Percentiles rank a stretch among this genome's conserved stretches.
These are phyloP conservation scores for Magnaporthiopsis rhizophila DNA, from an alignment of 2,329 filamentous ascomycete genomes.

Conservation along the genomic window DNA sequence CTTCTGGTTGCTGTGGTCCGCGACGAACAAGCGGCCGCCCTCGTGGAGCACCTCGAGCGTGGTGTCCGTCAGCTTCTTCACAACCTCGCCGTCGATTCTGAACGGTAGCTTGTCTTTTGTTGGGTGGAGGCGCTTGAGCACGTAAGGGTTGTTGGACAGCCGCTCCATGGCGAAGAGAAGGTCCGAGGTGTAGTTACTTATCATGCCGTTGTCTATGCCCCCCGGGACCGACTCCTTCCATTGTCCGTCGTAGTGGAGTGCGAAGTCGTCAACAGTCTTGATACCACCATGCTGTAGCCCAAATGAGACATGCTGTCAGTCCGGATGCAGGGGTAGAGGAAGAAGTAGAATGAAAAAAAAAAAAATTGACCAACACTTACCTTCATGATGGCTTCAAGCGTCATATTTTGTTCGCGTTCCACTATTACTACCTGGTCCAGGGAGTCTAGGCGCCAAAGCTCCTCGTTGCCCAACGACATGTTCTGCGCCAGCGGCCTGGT, in stretches of 20 bases:
- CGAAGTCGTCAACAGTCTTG: conserved; percentile 28
- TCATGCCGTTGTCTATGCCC: conserved; percentile 26
- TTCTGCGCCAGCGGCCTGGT: neutral
- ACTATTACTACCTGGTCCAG: neutral
- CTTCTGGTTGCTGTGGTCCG: conserved; percentile 30
- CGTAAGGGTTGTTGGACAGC: conserved; percentile 32
- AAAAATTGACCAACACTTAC: neutral
- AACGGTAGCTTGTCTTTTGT: conserved; percentile 27
- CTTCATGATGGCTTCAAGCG: neutral
- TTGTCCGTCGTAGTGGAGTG: conserved; percentile 31
- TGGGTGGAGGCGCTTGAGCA: conserved; percentile 25
- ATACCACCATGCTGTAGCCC: conserved; percentile 19
- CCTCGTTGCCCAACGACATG: neutral
- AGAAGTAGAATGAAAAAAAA: no score
- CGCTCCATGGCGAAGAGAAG: conserved; percentile 40
- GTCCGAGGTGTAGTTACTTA: conserved; percentile 37
- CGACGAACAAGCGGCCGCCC: conserved; percentile 32
- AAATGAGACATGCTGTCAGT: neutral
- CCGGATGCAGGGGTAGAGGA: no score
- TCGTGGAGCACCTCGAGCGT: conserved; percentile 24
- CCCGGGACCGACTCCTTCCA: conserved; percentile 28
- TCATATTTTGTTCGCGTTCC: neutral
- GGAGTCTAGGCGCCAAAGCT: neutral
- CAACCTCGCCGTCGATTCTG: conserved; percentile 21
- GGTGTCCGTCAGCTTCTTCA: conserved; percentile 22